These are phyloP conservation scores for Fusarium setosum DNA, from an alignment of 2,329 filamentous ascomycete species.

Conservation along the genomic window DNA sequence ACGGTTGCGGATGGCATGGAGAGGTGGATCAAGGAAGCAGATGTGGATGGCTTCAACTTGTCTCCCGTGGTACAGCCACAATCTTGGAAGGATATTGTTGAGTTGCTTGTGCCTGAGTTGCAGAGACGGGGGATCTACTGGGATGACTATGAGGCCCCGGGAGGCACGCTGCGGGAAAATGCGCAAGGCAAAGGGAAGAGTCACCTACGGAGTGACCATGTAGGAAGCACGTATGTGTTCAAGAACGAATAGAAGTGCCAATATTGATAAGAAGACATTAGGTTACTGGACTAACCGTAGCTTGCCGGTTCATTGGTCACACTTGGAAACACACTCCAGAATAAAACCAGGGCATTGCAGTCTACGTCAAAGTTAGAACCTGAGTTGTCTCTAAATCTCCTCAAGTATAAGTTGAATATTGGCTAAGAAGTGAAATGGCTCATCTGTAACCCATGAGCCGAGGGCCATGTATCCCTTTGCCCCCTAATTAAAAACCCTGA, in stretches of 20 bases:
- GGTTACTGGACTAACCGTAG: not conserved
- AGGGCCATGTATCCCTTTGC: too few relatives aligned
- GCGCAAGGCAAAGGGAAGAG: not conserved
- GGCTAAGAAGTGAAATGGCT: too few relatives aligned
- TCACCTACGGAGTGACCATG: not conserved
- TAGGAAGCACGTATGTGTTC: not conserved
- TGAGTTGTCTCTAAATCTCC: too few relatives aligned
- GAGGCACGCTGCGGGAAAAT: constrained; percentile 16
- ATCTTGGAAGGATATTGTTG: constrained; percentile 16
- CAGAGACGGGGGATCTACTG: constrained; percentile 16
- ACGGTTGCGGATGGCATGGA: constrained; percentile 17
- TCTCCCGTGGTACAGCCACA: constrained; percentile 8
- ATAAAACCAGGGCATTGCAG: too few relatives aligned
- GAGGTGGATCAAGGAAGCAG: constrained; percentile 10
- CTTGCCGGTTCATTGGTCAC: too few relatives aligned
- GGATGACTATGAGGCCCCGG: constrained; percentile 12
- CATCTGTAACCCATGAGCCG: too few relatives aligned
- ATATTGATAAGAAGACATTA: not conserved
- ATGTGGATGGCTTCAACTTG: constrained; percentile 23
- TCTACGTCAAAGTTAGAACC: too few relatives aligned
- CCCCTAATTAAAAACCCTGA: too few relatives aligned
- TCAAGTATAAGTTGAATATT: too few relatives aligned
- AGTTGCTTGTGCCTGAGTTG: constrained; percentile 10
- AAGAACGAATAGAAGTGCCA: not conserved
- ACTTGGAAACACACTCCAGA: too few relatives aligned